Percentiles rank a stretch among this genome's conserved stretches.
phyloP scores from a whole-genome alignment of 2,329 filamentous ascomycete genomes.

The Fusarium anguioides region DNA sequence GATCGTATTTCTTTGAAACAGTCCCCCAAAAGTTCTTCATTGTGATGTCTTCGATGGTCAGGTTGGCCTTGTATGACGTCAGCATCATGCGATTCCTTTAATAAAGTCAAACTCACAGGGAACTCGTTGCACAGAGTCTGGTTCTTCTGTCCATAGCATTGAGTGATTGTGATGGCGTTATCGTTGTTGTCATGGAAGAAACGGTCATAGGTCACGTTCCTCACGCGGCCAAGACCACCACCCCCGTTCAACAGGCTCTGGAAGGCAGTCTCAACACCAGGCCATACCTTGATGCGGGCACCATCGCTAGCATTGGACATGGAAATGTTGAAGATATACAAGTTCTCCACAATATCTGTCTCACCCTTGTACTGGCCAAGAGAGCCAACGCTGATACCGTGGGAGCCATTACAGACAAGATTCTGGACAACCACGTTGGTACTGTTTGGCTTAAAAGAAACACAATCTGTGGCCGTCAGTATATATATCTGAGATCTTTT shows the following conservation, averaged over 20 bases:
- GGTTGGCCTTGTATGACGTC: slow-evolving; percentile 33
- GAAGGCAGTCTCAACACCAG: slow-evolving; percentile 55
- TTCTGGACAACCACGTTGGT: slow-evolving; percentile 76
- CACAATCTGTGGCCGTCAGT: slow-evolving; percentile 61
- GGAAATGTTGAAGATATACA: slow-evolving; percentile 71
- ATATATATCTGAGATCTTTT: fast-evolving
- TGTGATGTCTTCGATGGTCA: slow-evolving; percentile 43
- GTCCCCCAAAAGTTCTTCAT: slow-evolving; percentile 49
- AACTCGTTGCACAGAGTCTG: slow-evolving; percentile 43
- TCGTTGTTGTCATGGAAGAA: slow-evolving; percentile 72
- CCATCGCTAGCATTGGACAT: slow-evolving; percentile 72
- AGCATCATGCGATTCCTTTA: neutral
- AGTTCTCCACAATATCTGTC: slow-evolving; percentile 74
- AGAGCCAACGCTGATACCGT: slow-evolving; percentile 79
- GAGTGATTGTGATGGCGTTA: slow-evolving; percentile 47
- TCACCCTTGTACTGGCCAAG: slow-evolving; percentile 73
- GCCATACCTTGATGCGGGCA: slow-evolving; percentile 81
- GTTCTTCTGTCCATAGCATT: slow-evolving; percentile 46
- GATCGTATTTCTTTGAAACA: slow-evolving; percentile 45
- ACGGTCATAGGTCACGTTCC: slow-evolving; percentile 74
- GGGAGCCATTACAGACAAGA: slow-evolving; percentile 74
- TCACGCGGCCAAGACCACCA: slow-evolving; percentile 63
- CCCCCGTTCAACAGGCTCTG: slow-evolving; percentile 68
- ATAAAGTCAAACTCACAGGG: slow-evolving; percentile 10
- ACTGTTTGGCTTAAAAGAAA: slow-evolving; percentile 80